Evolutionary conservation across 2,329 filamentous ascomycete genomes (phyloP), one percentile per base, ranked within the genome.

Genomic region (Claviceps monticola): DNA sequence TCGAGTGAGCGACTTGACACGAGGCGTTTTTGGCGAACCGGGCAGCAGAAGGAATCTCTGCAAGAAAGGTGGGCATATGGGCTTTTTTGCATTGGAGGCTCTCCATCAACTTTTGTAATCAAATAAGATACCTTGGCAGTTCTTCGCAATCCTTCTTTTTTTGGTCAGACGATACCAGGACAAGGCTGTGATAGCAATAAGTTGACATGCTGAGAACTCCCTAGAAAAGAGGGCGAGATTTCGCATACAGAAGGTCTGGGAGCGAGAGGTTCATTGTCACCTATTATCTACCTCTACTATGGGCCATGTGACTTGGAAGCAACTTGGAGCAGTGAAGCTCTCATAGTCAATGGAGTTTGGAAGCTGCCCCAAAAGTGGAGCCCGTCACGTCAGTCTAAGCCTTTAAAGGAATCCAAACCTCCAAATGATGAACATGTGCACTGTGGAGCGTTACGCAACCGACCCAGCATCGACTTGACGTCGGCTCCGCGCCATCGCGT

Each of bases 391-490:
- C 44, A 46, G 44, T 26, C 34, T 7, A 23, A 19, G 26, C 44
- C 6, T 26, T 11, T 42, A n/a, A 43, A 34, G 29, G 29, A 34
- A 34, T 34, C 29, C 9, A 34, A 42, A 34, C 42, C 8, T 29
- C 41, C n/a, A 19, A n/a, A 41, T 45, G 19, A 49, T 39, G 45
- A 52, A 41, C 29, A 49, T 44, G 43, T 46, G 23, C 19, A 51
- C 26, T 19, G 51, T 46, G 51, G 47, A 23, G 46, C 39, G 44
- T 51, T 51, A 48, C 50, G 39, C 46, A 51, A 51, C 45, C 38
- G 45, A 41, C 23, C 26, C 26, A n/a, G 26, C 46, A 42, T 46
- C 39, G 38, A 52, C 46, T 34, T 41, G 46, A 52, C 36, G 46
- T 49, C 46, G 41, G 51, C 51, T 53, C 36, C 16, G 42, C 23